phyloP scores from a whole-genome alignment of 306 rosid species.

The Fragaria vesca region DNA sequence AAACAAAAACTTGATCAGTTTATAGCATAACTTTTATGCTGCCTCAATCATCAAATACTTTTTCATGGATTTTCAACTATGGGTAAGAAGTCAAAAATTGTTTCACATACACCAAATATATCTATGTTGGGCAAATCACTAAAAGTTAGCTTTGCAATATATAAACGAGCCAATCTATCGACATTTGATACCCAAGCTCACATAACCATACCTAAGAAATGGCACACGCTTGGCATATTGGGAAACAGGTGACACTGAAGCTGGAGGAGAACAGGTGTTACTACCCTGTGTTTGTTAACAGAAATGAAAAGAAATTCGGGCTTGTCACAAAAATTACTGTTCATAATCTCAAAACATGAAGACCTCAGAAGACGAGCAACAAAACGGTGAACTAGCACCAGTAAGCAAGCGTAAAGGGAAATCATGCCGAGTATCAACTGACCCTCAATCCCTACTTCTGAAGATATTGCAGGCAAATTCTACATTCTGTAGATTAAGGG shows the following conservation, averaged over 20 bases:
- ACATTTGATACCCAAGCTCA: background rate
- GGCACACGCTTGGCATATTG: background rate
- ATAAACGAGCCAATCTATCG: background rate
- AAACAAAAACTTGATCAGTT: background rate
- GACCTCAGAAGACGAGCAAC: background rate
- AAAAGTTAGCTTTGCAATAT: background rate
- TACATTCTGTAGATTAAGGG: conserved; percentile 9
- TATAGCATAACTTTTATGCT: background rate
- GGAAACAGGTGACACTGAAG: background rate
- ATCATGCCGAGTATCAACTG: background rate
- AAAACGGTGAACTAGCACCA: background rate
- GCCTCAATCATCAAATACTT: background rate
- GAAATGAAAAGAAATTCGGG: background rate
- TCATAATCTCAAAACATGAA: background rate
- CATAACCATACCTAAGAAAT: background rate
- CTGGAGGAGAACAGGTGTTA: background rate
- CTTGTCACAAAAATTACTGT: background rate
- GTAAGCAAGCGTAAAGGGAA: background rate
- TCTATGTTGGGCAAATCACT: background rate
- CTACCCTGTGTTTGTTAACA: background rate
- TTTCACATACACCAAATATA: background rate
- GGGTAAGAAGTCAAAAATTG: background rate
- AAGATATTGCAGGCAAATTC: conserved; percentile 25
- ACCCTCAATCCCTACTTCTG: background rate
- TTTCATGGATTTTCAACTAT: background rate